Conservation (phyloP, 495 filamentous ascomycete species). For the Penicillium atrosanguineum region DNA sequence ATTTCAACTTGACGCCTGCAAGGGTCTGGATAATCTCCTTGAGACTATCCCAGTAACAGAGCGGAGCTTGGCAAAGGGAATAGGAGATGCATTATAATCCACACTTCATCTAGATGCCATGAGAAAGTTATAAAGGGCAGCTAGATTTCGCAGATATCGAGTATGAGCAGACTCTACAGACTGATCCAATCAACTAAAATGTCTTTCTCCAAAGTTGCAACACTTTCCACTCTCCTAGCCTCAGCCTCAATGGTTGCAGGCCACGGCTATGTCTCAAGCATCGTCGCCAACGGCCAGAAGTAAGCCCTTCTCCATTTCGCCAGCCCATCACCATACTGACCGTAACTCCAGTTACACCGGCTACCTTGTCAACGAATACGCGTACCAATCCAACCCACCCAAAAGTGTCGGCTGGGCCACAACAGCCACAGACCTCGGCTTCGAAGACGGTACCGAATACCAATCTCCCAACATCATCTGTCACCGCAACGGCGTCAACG, state of each 20-base stretch:
- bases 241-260: constrained; percentile 48
- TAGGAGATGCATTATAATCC: neutral
- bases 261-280: constrained; percentile 57
- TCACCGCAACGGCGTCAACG: constrained; percentile 56
- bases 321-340: neutral
- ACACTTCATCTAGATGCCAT: neutral
- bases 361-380: constrained; percentile 32
- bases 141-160: neutral
- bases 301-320: constrained; percentile 5
- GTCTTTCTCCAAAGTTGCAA: constrained; percentile 27
- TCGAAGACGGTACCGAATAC: constrained; percentile 49
- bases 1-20: neutral
- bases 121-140: neutral
- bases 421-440: constrained; percentile 57
- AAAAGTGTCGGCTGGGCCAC: constrained; percentile 55
- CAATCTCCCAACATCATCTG: constrained; percentile 63
- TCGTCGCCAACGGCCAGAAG: constrained; percentile 52
- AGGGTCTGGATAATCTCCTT: constrained; percentile 5
- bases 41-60: constrained; percentile 18
- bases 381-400: constrained; percentile 42
- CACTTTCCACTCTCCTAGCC: constrained; percentile 34
- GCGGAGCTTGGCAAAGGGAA: constrained; percentile 6
- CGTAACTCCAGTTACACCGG: constrained; percentile 26
- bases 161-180: neutral
- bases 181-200: constrained; percentile 6